Base-by-base conservation (phyloP, 495 filamentous ascomycete species). In the Pseudoneurospora amorphoporcata region DNA sequence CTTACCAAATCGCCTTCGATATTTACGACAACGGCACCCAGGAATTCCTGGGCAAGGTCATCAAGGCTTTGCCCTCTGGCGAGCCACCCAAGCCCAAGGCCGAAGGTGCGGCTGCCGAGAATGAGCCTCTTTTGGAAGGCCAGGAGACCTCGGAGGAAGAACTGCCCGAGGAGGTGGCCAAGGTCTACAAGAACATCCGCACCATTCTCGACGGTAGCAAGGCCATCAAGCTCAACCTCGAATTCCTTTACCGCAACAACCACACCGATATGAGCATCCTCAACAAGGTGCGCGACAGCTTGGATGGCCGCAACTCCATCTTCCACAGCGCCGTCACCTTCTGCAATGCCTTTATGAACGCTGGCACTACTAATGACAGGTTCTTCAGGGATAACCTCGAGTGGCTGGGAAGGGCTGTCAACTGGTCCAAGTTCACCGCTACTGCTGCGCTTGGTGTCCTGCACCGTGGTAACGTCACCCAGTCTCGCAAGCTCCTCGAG, bases 351-450 rank as follows among this genome's bases (percentile, higher is more conserved):
- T 98, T 99, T 81, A 99, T 98, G 95, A 95, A 99, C 77, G 93
- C 96, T n/a, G 96, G 96, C 41, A 98, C 96, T 8, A 98, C 95
- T 0, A 94, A 95, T 73, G 96, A 98, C 81, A 93, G 92, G 76
- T 99, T 98, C 84, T 98, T 98, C 86, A 87, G 96, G 3, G 94
- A 98, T 75, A 99, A 98, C 73, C 82, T 99, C 38, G 96, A 99
- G 69, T 99, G 96, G 96, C 87, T 99, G 9, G 93, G 94, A 40
- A 99, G 98, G 84, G 96, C 96, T 61, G 93, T 98, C 17, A 99
- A 99, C 83, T 99, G 96, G 96, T 98, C 95, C 72, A 99, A 99
- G 78, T 99, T 99, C 80, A 97, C 96, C 2, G 96, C 96, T 7
- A 99, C 96, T 12, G 96, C 96, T 68, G 95, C 96, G 8, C 84